Conservation (phyloP, 2,329 filamentous ascomycete genomes). For the Xylaria sp. region DNA sequence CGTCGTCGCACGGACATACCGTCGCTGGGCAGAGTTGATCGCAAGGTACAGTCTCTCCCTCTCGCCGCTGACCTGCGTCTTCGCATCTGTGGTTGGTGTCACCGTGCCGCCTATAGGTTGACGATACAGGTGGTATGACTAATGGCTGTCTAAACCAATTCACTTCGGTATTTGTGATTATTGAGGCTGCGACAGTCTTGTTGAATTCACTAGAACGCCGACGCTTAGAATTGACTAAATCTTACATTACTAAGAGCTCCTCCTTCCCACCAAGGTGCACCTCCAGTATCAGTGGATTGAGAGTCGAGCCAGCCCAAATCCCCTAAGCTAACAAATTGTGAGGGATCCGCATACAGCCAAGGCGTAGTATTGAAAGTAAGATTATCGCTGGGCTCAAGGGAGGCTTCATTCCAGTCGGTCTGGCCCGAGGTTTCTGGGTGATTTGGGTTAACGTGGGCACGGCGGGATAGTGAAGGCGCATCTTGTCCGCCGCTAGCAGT, state of each 20-base stretch:
- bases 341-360: slow-evolving; percentile 38
- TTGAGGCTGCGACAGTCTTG: not conserved
- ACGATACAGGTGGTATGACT: not conserved
- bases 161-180: not conserved
- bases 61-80: not conserved
- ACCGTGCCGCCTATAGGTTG: not conserved
- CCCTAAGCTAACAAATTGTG: slow-evolving; percentile 36
- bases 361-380: slow-evolving; percentile 40
- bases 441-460: slow-evolving; percentile 32
- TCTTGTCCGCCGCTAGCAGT: slow-evolving; percentile 39
- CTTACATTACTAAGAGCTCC: slow-evolving; percentile 29
- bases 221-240: slow-evolving; percentile 39
- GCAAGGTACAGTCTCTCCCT: not conserved
- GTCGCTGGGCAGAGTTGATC: not conserved
- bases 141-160: not conserved
- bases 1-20: slow-evolving; percentile 1
- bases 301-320: slow-evolving; percentile 38
- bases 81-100: not conserved
- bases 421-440: slow-evolving; percentile 34
- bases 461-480: slow-evolving; percentile 35
- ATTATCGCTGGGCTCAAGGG: slow-evolving; percentile 36
- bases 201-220: slow-evolving; percentile 13
- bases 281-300: slow-evolving; percentile 34
- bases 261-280: slow-evolving; percentile 36
- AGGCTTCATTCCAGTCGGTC: slow-evolving; percentile 32